These are phyloP conservation scores for Colletotrichum trifolii DNA, from an alignment of 2,329 filamentous ascomycete species.

Conservation along the genomic window DNA sequence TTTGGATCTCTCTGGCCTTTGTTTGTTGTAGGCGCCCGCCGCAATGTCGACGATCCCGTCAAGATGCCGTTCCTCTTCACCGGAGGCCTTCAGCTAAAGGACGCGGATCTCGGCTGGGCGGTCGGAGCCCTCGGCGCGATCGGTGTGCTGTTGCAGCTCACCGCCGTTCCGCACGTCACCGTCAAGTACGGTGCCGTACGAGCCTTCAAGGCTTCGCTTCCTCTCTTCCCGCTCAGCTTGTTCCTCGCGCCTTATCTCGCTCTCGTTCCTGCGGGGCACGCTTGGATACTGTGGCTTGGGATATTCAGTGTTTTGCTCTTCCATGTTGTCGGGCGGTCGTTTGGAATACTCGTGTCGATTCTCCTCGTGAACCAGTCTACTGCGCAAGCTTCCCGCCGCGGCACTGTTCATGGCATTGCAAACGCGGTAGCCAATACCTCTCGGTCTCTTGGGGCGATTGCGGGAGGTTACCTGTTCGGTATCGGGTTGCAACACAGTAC, in stretches of 20 bases:
- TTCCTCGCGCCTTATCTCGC: background rate
- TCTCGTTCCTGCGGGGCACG: background rate
- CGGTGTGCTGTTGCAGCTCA: background rate
- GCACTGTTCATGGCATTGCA: constrained; percentile 9
- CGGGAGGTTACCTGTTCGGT: background rate
- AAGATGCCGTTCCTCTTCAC: background rate
- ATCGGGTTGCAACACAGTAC: background rate
- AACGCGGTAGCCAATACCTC: constrained; percentile 4
- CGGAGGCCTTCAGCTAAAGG: constrained; percentile 1
- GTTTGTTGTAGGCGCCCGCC: constrained; percentile 5
- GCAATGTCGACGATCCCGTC: background rate
- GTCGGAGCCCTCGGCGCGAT: background rate
- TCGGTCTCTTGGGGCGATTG: background rate
- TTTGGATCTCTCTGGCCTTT: constrained; percentile 11
- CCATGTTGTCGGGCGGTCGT: background rate
- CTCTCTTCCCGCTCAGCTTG: background rate
- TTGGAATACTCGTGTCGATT: background rate
- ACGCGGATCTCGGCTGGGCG: background rate
- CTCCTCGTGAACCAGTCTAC: constrained; percentile 2
- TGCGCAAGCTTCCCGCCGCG: background rate
- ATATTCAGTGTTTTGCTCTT: background rate
- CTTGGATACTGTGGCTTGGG: background rate
- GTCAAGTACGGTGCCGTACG: background rate
- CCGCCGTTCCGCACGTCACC: background rate
- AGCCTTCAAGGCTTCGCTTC: constrained; percentile 1